Percentiles rank a stretch among this genome's conserved stretches.
Evolutionary conservation across 768 basidiomycete genomes (phyloP).

Genomic region (Lentinula lateritia): DNA sequence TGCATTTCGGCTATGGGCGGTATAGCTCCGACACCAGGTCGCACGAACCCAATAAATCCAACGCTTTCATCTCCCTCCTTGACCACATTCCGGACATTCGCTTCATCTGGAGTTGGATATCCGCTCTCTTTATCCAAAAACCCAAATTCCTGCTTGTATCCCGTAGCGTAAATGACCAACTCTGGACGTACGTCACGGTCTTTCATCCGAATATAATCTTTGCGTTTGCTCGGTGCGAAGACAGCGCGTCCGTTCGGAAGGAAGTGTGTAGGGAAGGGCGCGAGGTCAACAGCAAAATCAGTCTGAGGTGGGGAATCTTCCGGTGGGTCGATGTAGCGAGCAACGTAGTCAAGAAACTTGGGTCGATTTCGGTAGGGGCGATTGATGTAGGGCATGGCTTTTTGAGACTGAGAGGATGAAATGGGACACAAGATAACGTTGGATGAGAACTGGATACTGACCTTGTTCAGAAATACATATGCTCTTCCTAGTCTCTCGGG

Average conservation of each 20-base stretch:
- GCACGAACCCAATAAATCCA: constrained; percentile 51
- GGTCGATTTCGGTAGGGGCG: constrained; percentile 45
- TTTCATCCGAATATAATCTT: constrained; percentile 37
- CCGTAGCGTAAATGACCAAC: constrained; percentile 43
- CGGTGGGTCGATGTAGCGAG: constrained; percentile 54
- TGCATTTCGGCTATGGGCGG: constrained; percentile 60
- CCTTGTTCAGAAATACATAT: constrained; percentile 62
- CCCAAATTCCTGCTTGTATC: constrained; percentile 39
- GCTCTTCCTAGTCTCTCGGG: constrained; percentile 50
- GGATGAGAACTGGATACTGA: constrained; percentile 10
- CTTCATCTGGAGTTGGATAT: constrained; percentile 36
- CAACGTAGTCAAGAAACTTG: constrained; percentile 36
- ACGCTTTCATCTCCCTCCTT: constrained; percentile 38
- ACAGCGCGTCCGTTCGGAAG: constrained; percentile 35
- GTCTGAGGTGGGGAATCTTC: constrained; percentile 41
- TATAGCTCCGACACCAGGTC: constrained; percentile 56
- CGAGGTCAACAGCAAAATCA: constrained; percentile 42
- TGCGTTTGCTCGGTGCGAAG: constrained; percentile 36
- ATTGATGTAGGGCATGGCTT: constrained; percentile 58
- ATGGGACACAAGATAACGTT: background rate
- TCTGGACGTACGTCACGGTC: constrained; percentile 37
- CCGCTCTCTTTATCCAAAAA: constrained; percentile 30
- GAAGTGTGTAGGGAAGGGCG: constrained; percentile 49
- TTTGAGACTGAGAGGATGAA: constrained; percentile 33
- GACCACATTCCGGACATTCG: constrained; percentile 38